These are phyloP conservation scores for Aspergillus sp. DNA, from an alignment of 2,329 filamentous ascomycete species.

Conservation along the genomic window DNA sequence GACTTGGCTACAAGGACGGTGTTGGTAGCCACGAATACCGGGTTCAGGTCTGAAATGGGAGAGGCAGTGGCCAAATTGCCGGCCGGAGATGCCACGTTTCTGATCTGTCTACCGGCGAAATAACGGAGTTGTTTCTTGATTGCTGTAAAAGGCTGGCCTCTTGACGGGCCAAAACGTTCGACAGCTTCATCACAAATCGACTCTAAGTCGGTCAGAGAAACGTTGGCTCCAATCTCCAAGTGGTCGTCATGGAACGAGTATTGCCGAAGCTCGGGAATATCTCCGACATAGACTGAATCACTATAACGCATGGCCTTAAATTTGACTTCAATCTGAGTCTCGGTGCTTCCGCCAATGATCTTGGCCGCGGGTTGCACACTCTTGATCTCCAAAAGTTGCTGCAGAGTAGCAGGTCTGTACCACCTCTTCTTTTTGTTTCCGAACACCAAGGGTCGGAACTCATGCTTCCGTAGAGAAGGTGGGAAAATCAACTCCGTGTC, in stretches of 20 bases:
- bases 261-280: conserved; percentile 84
- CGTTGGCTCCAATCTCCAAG: conserved; percentile 90
- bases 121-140: conserved; percentile 93
- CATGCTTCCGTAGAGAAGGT: conserved; percentile 76
- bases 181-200: conserved; percentile 77
- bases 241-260: conserved; percentile 77
- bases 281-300: conserved; percentile 86
- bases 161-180: conserved; percentile 68
- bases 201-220: conserved; percentile 88
- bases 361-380: conserved; percentile 80
- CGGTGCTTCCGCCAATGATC: conserved; percentile 91
- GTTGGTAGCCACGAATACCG: conserved; percentile 85
- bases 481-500: conserved; percentile 96
- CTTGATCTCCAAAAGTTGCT: conserved; percentile 91
- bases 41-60: conserved; percentile 94
- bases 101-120: conserved; percentile 92
- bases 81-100: conserved; percentile 95
- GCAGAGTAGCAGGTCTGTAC: conserved; percentile 83
- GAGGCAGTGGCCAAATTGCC: conserved; percentile 93
- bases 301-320: conserved; percentile 94
- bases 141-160: conserved; percentile 79
- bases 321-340: conserved; percentile 97
- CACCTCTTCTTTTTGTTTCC: conserved; percentile 94
- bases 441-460: conserved; percentile 78
- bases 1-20: conserved; percentile 80